A percentile compares a stretch with the other conserved stretches of the same genome.
Conservation (phyloP, 176 grass and related monocot species). For the Triticum urartu region DNA sequence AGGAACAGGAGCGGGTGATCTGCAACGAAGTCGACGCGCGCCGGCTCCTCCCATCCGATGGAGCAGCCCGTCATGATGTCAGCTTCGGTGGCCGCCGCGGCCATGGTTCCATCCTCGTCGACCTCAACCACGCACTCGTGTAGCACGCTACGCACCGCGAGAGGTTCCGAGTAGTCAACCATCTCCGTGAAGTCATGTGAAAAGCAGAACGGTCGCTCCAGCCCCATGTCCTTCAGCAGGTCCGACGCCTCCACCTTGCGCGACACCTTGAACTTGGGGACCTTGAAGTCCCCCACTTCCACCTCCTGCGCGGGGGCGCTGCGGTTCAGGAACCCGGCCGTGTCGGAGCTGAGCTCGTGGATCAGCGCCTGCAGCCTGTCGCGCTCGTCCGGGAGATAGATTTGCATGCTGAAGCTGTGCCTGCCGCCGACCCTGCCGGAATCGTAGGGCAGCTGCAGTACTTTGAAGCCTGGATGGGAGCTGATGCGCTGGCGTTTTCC, state of each 20-base stretch:
- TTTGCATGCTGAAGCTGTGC: neutral
- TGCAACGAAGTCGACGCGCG: conserved; percentile 19
- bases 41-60: neutral
- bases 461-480: conserved; percentile 3
- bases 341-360: neutral
- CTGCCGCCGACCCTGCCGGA: neutral
- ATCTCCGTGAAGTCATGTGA: neutral
- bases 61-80: neutral
- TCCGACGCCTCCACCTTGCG: neutral
- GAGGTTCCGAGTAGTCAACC: neutral
- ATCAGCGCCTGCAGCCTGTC: neutral
- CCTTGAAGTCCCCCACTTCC: neutral
- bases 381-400: neutral
- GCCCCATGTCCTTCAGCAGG: neutral
- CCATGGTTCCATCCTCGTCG: conserved; percentile 47
- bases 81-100: conserved; percentile 12
- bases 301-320: neutral
- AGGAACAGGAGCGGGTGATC: conserved; percentile 43
- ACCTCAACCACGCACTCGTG: conserved; percentile 28
- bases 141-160: neutral
- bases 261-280: conserved; percentile 12
- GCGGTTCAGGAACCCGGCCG: neutral
- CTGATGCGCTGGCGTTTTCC: neutral
- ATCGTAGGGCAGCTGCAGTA: neutral
- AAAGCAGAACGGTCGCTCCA: neutral